Evolutionary conservation across 805 yeast species (phyloP).

Genomic region (Metschnikowia borealis): DNA sequence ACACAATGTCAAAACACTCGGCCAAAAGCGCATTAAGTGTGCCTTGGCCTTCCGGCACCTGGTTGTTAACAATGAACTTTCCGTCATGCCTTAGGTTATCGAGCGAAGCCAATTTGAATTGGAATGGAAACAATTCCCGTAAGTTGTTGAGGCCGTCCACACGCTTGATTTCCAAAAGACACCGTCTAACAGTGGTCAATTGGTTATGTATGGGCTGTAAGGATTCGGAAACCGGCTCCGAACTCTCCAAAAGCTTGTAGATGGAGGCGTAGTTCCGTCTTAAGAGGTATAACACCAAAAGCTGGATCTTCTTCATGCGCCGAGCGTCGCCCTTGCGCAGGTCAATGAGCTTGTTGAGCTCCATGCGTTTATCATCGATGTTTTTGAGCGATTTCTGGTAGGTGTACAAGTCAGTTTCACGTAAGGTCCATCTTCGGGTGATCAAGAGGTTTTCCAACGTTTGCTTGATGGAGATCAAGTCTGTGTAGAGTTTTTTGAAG

Average conservation of each 20-base stretch:
- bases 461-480: slow-evolving; percentile 61
- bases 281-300: slow-evolving; percentile 66
- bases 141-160: slow-evolving; percentile 87
- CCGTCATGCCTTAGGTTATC: slow-evolving; percentile 89
- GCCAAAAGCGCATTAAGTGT: slow-evolving; percentile 85
- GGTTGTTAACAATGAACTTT: slow-evolving; percentile 80
- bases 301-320: slow-evolving; percentile 31
- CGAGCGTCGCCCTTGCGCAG: slow-evolving; percentile 10
- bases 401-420: slow-evolving; percentile 89
- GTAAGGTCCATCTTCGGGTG: slow-evolving; percentile 95
- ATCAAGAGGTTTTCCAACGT: slow-evolving; percentile 78
- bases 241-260: slow-evolving; percentile 81
- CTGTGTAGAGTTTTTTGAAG: slow-evolving; percentile 55
- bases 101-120: slow-evolving; percentile 84
- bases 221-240: slow-evolving; percentile 95
- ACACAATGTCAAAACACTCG: slow-evolving; percentile 90
- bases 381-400: slow-evolving; percentile 71
- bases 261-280: slow-evolving; percentile 90
- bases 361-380: slow-evolving; percentile 68
- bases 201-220: slow-evolving; percentile 93
- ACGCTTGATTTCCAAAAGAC: slow-evolving; percentile 83
- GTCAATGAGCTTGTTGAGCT: slow-evolving; percentile 23
- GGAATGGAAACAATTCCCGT: slow-evolving; percentile 93
- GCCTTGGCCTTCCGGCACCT: slow-evolving; percentile 98
- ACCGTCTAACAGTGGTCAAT: slow-evolving; percentile 83